Evolutionary conservation across 306 rosid species (phyloP), one percentile per base, ranked within the genome.

Genomic region (Adenanthera pavonina): DNA sequence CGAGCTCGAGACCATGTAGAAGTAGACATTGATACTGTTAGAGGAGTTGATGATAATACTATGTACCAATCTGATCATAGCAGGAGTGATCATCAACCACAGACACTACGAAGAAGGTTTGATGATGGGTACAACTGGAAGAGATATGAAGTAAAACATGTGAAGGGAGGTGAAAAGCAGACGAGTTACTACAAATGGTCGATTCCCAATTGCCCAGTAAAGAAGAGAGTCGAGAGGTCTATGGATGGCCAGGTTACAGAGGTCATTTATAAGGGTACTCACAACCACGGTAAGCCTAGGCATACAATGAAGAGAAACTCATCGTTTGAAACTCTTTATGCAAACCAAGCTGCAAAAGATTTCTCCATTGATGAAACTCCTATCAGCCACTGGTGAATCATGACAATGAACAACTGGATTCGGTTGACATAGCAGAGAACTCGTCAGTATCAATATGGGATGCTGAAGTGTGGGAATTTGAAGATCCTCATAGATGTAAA

Each of bases 111-210:
- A 80, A 84, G 75, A 69, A 89, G 83, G 72, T 82, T 89, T 15
- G 91, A 86, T 49, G 98, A 94, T 69, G 97, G 92, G 5, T 92
- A 83, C 82, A 89, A 89, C 38, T 95, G 97, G 97, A 91, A 91
- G 78, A 92, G 84, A 82, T 91, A 91, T 83, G 94, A 89, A 59
- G 95, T 88, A 65, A 92, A 90, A 81, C 84, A 83, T 67, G 92
- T 79, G 61, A 95, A 86, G 77, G 90, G 95, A 73, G 84, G 89
- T 40, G 95, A 86, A 67, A 95, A 92, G 74, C 92, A 90, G 7
- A 81, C 83, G 54, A 90, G 94, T 61, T 92, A 91, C 84, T 95
- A 90, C 79, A 95, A 88, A 84, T 95, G 98, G 83, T 85, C 92
- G 2, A 68, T 35, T 70, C 90, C 97, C 41, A 86, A 74, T 75